Base-by-base conservation (phyloP, 164 flowering plant species). In the Litsea cubeba region DNA sequence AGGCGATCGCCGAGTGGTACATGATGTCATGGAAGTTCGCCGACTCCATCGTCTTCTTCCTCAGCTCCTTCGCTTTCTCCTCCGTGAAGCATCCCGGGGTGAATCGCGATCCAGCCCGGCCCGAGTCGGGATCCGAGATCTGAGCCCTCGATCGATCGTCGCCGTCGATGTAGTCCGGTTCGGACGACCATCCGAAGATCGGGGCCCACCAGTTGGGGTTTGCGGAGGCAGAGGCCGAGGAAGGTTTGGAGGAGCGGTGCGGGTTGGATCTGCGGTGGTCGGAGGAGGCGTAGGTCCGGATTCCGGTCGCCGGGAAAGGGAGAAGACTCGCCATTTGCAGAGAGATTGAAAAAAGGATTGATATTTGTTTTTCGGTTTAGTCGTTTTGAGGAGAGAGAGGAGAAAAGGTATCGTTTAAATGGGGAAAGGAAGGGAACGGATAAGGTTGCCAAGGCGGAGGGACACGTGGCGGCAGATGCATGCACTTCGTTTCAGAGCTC, bases 1-100 rank as follows among this genome's bases (percentile, higher is more conserved):
- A 85, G 40, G 98, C 98, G 80, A 91, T 90, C 2, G 97, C 89
- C 12, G 95, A 93, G 80, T 91, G 98, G 75, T 93, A 93, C 98
- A 93, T 93, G 63, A 72, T 77, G 69, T 93, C 98, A 74, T 93
- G 98, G 70, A 87, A 91, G 20, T 85, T 75, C 64, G 79, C 72
- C 28, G 86, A 58, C 49, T 85, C 92, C 67, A 58, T 80, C 20
- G 90, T 88, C 90, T 76, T 81, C 83, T 83, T 70, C 71, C 98
- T 81, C 26, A 93, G 87, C 83, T 78, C 87, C 81, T 70, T 87
- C 71, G 97, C 98, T 83, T 93, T 93, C 77, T 91, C 94, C 72
- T 82, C 91, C 20, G 97, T 93, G 83, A 93, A 91, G 68, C 89
- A 75, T 0, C 93, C 93, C 0, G 84, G 89, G 7, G 81, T 25